Base-by-base conservation (phyloP, 108 stramenopile species). In the Cylindrotheca closterium region DNA sequence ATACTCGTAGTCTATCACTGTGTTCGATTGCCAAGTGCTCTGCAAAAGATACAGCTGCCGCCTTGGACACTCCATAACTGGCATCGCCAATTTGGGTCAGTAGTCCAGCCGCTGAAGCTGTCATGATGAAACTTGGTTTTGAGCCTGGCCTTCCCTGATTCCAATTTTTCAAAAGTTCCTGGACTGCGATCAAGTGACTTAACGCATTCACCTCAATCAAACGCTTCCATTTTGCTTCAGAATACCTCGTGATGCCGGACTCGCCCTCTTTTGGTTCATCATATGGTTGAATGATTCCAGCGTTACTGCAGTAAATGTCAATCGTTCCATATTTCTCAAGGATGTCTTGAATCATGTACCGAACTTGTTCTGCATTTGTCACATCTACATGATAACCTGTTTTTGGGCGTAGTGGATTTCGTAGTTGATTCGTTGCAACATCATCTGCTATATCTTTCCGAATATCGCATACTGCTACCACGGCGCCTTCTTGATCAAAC, bases 41-140 rank as follows among this genome's bases (percentile, higher is more conserved):
- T 17, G 63, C 62, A 22, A 72, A 64, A 25, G 71, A 72, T 4
- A 72, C 63, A 0, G 63, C 71, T 12, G 63, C 71, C 15, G 71
- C 71, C 42, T 72, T 72, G 63, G 33, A 46, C 8, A 72, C 71
- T 5, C 71, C 71, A 51, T 72, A 72, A 27, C 71, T 72, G 21
- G 71, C 71, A 58, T 72, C 71, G 23, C 63, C 71, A 49, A 63
- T 64, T 46, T 60, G 56, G 19, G 71, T 72, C 31, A 72, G 47
- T 1, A 72, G 55, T 29, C 71, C 71, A 17, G 71, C 71, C 30
- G 71, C 71, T 12, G 71, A 72, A 1, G 71, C 71, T 22, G 71
- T 72, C 23, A 72, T 26, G 31, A 56, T 21, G 48, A 72, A 64
- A 15, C 37, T 42, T 42, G 37, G 37, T 33, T 51, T 46, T 4